phyloP scores from a whole-genome alignment of 1,139 yeast genomes.

The Protomyces pachydermus region DNA sequence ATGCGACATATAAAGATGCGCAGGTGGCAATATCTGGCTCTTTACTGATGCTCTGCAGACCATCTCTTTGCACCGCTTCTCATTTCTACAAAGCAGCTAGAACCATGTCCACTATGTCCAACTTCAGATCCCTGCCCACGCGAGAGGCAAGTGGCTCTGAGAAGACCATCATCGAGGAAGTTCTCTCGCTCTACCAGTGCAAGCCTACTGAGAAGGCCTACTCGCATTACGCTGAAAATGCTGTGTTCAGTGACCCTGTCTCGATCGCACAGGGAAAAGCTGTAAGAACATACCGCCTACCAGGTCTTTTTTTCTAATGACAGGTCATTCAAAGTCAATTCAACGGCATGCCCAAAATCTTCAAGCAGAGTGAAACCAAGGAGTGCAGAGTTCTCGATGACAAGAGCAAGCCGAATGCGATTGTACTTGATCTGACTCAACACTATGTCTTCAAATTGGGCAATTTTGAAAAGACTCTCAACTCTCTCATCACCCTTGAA shows the following conservation, averaged over 20 bases:
- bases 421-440: slow-evolving; percentile 16
- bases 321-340: slow-evolving; percentile 16
- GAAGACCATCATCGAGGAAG: slow-evolving; percentile 19
- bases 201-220: slow-evolving; percentile 23
- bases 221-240: slow-evolving; percentile 21
- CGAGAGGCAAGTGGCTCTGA: slow-evolving; percentile 8
- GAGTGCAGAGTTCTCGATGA: slow-evolving; percentile 21
- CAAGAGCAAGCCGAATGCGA: slow-evolving; percentile 12
- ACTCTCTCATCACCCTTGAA: slow-evolving; percentile 14
- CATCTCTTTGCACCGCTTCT: background rate
- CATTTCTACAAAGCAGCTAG: background rate
- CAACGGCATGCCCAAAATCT: slow-evolving; percentile 25
- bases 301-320: background rate
- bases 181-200: slow-evolving; percentile 23
- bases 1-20: background rate
- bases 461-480: slow-evolving; percentile 19
- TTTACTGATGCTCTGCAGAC: background rate
- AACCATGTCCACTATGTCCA: slow-evolving; percentile 14
- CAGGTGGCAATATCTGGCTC: background rate
- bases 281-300: background rate
- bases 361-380: slow-evolving; percentile 17
- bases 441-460: slow-evolving; percentile 25
- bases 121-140: slow-evolving; percentile 8
- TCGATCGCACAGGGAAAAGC: background rate
- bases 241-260: slow-evolving; percentile 20